A percentile compares a stretch with the other conserved stretches of the same genome.
These are phyloP conservation scores for Nelumbo lutea DNA, from an alignment of 164 flowering plant species.

Conservation along the genomic window DNA sequence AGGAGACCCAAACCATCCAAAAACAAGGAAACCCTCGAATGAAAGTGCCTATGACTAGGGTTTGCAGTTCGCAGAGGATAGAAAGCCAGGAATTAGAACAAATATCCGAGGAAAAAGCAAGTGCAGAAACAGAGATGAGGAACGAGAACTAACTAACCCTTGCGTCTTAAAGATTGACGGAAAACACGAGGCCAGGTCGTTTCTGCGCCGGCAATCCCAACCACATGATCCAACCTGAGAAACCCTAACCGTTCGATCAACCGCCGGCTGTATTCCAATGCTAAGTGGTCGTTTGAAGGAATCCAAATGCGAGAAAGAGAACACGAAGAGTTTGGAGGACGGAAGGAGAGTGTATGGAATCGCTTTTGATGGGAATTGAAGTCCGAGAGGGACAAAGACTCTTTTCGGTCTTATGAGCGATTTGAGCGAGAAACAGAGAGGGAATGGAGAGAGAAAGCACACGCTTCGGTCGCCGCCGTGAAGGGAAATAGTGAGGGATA, in stretches of 20 bases:
- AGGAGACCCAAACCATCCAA: background rate
- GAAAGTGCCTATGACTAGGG: slow-evolving; percentile 25
- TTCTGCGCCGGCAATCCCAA: slow-evolving; percentile 8
- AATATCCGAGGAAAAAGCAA: background rate
- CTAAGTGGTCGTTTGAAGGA: slow-evolving; percentile 19
- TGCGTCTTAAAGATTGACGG: background rate
- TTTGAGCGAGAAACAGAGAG: background rate
- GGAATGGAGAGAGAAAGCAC: background rate
- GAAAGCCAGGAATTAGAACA: background rate
- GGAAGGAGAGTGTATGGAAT: background rate
- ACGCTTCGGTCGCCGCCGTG: background rate
- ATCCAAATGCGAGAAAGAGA: background rate
- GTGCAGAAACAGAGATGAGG: background rate
- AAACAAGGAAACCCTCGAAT: slow-evolving; percentile 16
- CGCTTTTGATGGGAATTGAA: background rate
- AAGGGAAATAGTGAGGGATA: background rate
- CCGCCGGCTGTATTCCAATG: slow-evolving; percentile 23
- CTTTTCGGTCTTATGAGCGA: background rate
- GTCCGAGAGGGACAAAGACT: background rate
- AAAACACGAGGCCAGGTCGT: background rate
- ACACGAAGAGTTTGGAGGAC: background rate
- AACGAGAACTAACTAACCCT: slow-evolving; percentile 4
- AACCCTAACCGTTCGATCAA: slow-evolving; percentile 44
- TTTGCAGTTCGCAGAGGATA: slow-evolving; percentile 10
- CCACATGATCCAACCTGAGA: slow-evolving; percentile 15